Evolutionary conservation across 805 yeast genomes (phyloP).

Genomic region (Metschnikowia dekortorum): DNA sequence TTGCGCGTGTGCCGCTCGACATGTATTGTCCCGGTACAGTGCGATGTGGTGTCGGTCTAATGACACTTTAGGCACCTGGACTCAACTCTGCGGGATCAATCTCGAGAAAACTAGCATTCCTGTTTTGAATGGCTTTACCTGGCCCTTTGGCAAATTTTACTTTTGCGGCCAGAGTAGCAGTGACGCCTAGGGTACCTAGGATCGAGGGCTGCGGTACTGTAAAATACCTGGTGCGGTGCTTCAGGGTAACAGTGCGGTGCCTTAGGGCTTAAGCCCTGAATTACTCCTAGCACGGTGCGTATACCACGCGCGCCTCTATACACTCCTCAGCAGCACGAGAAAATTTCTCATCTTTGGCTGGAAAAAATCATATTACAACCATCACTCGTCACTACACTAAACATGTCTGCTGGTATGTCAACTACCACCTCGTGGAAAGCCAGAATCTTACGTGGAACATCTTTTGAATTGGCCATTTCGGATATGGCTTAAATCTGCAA

Average conservation of each 20-base stretch:
- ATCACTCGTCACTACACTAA: slow-evolving; percentile 14
- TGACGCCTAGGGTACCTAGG: too few relatives aligned
- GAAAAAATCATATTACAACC: slow-evolving; percentile 13
- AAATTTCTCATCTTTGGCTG: slow-evolving; percentile 16
- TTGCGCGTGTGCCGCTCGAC: too few relatives aligned
- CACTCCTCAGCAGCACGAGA: slow-evolving; percentile 17
- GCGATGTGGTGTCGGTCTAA: too few relatives aligned
- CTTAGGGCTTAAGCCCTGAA: slow-evolving; percentile 17
- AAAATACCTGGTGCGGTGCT: not conserved
- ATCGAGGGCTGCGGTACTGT: too few relatives aligned
- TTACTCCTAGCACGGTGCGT: not conserved
- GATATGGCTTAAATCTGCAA: too few relatives aligned
- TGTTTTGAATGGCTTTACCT: too few relatives aligned
- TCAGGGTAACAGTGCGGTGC: not conserved
- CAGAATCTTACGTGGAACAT: not conserved
- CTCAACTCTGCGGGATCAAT: too few relatives aligned
- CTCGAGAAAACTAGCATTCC: too few relatives aligned
- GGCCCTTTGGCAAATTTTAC: too few relatives aligned
- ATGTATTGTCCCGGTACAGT: too few relatives aligned
- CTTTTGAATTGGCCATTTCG: not conserved
- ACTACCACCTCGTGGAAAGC: not conserved
- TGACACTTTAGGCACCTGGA: too few relatives aligned
- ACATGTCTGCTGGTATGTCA: slow-evolving; percentile 23
- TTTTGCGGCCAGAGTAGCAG: too few relatives aligned
- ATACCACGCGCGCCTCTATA: slow-evolving; percentile 6